These are phyloP conservation scores for Myxozyma mucilagina DNA, from an alignment of 805 yeast species.

Conservation along the genomic window DNA sequence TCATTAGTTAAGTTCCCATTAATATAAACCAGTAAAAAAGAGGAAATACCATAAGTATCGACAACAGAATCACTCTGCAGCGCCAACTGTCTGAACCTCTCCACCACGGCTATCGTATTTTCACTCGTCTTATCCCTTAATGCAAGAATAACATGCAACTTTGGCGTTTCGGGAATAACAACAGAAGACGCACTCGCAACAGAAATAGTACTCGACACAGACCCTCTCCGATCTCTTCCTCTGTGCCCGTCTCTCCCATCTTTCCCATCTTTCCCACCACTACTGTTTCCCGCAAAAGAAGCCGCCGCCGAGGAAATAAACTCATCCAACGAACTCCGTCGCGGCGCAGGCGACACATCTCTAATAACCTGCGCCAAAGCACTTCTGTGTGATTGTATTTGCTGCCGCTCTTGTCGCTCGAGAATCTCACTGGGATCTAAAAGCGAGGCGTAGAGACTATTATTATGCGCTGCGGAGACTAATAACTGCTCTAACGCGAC, in stretches of 20 bases:
- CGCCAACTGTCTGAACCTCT: conserved; percentile 15
- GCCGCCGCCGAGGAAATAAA: background rate
- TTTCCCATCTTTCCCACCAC: too few relatives aligned
- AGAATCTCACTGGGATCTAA: background rate
- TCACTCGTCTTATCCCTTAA: conserved; percentile 24
- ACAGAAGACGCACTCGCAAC: background rate
- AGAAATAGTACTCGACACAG: conserved; percentile 1
- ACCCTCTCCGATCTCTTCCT: background rate
- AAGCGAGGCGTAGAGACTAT: background rate
- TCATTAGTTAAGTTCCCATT: background rate
- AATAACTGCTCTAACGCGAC: conserved; percentile 25
- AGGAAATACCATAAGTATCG: conserved; percentile 14
- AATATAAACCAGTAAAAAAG: background rate
- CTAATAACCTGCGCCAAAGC: background rate
- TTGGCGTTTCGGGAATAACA: conserved; percentile 3
- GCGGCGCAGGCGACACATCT: background rate
- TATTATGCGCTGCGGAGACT: conserved; percentile 6
- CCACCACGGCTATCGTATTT: conserved; percentile 15
- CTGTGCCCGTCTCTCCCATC: background rate
- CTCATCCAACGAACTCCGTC: background rate
- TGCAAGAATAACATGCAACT: conserved; percentile 18
- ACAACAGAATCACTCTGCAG: conserved; percentile 22
- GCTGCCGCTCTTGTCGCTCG: background rate
- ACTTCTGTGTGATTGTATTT: background rate
- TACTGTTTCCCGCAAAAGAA: background rate